Evolutionary conservation across 2,329 filamentous ascomycete genomes (phyloP).

Genomic region (Fonsecaea nubica): DNA sequence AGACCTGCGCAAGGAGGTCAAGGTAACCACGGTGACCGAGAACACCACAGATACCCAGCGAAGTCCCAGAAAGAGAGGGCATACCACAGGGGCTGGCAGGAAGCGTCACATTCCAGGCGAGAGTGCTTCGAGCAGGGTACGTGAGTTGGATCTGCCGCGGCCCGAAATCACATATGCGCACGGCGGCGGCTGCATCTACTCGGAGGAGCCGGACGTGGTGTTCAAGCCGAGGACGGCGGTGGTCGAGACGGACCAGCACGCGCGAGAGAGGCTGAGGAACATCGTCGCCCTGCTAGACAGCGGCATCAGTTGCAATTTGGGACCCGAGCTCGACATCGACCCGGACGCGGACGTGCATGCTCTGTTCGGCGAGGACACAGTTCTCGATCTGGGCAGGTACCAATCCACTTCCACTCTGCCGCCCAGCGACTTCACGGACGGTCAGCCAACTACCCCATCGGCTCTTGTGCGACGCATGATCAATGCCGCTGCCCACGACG

Average conservation of each 20-base stretch:
- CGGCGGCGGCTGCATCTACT: constrained; percentile 25
- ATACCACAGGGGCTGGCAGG: neutral
- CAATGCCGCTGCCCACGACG: neutral
- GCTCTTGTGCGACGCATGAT: neutral
- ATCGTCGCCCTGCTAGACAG: constrained; percentile 19
- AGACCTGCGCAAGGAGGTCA: constrained; percentile 17
- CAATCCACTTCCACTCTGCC: neutral
- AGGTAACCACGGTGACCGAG: constrained; percentile 13
- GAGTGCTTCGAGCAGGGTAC: neutral
- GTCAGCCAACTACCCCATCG: neutral
- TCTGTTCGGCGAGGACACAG: neutral
- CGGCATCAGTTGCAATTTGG: constrained; percentile 1
- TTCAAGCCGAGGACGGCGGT: constrained; percentile 18
- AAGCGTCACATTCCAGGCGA: neutral
- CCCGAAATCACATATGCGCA: constrained; percentile 26
- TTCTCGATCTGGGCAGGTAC: no score
- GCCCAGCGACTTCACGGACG: neutral
- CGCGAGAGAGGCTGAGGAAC: constrained; percentile 13
- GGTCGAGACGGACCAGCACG: constrained; percentile 21
- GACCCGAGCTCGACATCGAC: neutral
- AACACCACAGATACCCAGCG: neutral
- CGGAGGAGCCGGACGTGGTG: constrained; percentile 21
- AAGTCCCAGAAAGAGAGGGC: neutral
- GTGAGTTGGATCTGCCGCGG: neutral
- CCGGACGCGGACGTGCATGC: neutral